Evolutionary conservation across 805 yeast species (phyloP).

Genomic region (Candida michaelii): DNA sequence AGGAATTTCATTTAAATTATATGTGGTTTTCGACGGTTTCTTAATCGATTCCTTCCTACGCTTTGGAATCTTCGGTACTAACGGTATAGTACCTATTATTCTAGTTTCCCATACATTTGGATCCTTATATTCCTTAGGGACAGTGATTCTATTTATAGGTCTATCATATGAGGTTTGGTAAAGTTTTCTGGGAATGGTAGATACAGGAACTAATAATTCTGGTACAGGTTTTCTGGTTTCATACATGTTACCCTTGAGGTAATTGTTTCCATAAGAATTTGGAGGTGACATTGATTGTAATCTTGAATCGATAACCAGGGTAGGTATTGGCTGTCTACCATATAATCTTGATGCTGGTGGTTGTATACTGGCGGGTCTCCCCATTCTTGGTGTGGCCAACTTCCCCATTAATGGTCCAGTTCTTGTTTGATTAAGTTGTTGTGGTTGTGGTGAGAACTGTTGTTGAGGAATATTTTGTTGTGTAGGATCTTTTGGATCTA

Average conservation of each 20-base stretch:
- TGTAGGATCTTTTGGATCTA: conserved; percentile 3
- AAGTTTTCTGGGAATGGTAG: conserved; percentile 11
- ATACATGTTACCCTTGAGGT: conserved; percentile 16
- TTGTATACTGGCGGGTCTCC: conserved; percentile 46
- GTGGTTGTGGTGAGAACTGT: not conserved
- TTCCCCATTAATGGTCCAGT: conserved; percentile 33
- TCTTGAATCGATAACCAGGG: conserved; percentile 21
- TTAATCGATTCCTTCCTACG: conserved; percentile 25
- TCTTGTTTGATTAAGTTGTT: conserved; percentile 6
- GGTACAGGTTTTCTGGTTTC: conserved; percentile 34
- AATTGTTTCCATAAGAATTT: conserved; percentile 12
- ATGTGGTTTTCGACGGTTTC: conserved; percentile 59
- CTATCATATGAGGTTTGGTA: conserved; percentile 10
- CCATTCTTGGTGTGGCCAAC: conserved; percentile 40
- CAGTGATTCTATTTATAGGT: conserved; percentile 11
- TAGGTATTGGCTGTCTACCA: conserved; percentile 19
- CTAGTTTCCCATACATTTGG: conserved; percentile 33
- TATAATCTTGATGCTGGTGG: conserved; percentile 43
- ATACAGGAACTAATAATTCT: conserved; percentile 18
- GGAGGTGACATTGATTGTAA: conserved; percentile 19
- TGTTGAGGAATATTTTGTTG: no score
- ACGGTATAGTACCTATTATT: conserved; percentile 27
- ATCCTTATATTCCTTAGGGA: not conserved
- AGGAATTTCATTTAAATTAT: conserved; percentile 83
- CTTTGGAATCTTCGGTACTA: conserved; percentile 33